Evolutionary conservation across 176 grass and related monocot genomes (phyloP), one percentile per base, ranked within the genome.

Genomic region (Areca catechu): DNA sequence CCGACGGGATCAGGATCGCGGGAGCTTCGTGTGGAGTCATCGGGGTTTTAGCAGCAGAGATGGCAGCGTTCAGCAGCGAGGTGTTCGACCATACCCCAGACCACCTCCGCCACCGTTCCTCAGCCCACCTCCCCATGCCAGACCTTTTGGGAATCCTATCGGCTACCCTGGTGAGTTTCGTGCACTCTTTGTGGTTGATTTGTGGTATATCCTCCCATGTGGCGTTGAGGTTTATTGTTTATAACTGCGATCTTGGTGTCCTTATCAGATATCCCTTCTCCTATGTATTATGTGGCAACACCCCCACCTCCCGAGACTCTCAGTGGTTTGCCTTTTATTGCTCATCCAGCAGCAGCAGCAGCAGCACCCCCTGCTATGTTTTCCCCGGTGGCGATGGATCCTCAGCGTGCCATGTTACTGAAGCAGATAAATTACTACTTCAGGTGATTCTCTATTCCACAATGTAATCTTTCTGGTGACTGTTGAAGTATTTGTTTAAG

Each of bases 361-460:
- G 69, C 86, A 52, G 78, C 59, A 4, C 81, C 84, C 3, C 56
- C 81, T 70, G 66, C 79, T 16, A 85, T 80, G 62, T 80, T 83
- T 10, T 52, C 60, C 17, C 37, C 62, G 3, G 47, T 49, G 20
- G 50, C 52, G 23, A 27, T 67, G 20, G 58, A 85, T 56, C 54
- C 79, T 7, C 64, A 68, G 22, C 72, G 65, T 21, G 60, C 49
- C 58, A 79, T 63, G 63, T 70, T 98, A 59, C 56, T 92, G 28
- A 83, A 85, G 19, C 93, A 98, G 75, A 89, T 98, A 58, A 81
- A 98, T 61, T 98, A 88, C 73, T 98, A 98, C 70, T 98, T 98
- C 81, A 98, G 93, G 93, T 98, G 9, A 5, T 51, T 63, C 54
- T 22, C 30, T 49, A 47, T 0, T 21, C 0, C 51, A 65, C 43